Conservation (phyloP, 148 eudicot genomes). For the Cornus florida region DNA sequence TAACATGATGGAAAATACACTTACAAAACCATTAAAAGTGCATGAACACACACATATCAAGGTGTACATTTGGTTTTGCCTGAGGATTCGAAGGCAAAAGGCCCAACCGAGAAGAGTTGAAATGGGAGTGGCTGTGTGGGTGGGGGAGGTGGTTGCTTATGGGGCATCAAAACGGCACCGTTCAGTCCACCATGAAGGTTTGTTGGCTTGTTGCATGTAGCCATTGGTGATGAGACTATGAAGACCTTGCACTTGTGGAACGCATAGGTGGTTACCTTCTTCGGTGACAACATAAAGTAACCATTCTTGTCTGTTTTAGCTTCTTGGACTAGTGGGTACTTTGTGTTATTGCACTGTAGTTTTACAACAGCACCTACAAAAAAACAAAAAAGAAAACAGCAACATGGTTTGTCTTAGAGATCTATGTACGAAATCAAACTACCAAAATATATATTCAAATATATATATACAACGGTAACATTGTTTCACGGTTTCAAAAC, state of each 20-base stretch:
- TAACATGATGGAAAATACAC: background rate
- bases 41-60: too few relatives aligned
- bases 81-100: conserved; percentile 43
- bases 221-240: conserved; percentile 22
- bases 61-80: conserved; percentile 6
- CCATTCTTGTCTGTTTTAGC: conserved; percentile 56
- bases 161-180: conserved; percentile 32
- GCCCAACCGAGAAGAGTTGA: conserved; percentile 36
- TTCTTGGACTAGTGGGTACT: conserved; percentile 15
- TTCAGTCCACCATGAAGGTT: conserved; percentile 26
- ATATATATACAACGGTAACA: too few relatives aligned
- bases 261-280: conserved; percentile 20
- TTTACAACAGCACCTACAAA: conserved; percentile 44
- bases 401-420: too few relatives aligned
- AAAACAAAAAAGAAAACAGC: background rate
- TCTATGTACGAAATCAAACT: too few relatives aligned
- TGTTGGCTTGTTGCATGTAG: conserved; percentile 32
- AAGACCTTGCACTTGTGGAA: conserved; percentile 40
- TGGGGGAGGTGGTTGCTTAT: background rate
- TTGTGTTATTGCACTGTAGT: conserved; percentile 46
- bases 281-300: conserved; percentile 28
- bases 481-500: too few relatives aligned
- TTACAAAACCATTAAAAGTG: too few relatives aligned
- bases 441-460: too few relatives aligned
- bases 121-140: background rate